Evolutionary conservation across 768 basidiomycete species (phyloP).

Genomic region (Leccinum boreale): DNA sequence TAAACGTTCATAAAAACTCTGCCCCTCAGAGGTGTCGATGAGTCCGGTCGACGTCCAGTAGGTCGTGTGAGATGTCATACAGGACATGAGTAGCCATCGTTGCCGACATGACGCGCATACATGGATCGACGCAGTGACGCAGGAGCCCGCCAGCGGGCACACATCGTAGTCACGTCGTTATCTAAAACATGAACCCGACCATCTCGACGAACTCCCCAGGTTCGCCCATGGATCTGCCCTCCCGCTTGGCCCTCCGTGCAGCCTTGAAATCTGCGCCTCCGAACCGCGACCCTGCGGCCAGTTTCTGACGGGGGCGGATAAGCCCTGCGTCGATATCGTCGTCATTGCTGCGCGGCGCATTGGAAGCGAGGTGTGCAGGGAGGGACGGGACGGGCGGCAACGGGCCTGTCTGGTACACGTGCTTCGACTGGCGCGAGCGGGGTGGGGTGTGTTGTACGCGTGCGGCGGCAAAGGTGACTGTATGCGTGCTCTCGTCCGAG

Average conservation of each 20-base stretch:
- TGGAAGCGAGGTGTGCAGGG: constrained; percentile 11
- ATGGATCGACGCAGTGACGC: background rate
- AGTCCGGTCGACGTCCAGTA: background rate
- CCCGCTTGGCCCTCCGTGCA: constrained; percentile 25
- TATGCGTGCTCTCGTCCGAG: constrained; percentile 27
- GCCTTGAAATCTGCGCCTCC: constrained; percentile 31
- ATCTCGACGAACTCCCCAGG: constrained; percentile 20
- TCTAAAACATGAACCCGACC: constrained; percentile 23
- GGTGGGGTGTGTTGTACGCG: constrained; percentile 15
- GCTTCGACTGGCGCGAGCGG: constrained; percentile 9
- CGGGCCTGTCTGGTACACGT: constrained; percentile 18
- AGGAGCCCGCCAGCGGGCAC: background rate
- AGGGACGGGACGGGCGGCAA: constrained; percentile 26
- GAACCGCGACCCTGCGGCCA: constrained; percentile 23
- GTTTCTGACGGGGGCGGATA: constrained; percentile 18
- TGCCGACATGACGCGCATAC: background rate
- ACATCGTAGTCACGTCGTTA: background rate
- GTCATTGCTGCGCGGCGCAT: background rate
- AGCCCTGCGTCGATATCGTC: constrained; percentile 16
- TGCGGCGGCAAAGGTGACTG: constrained; percentile 16
- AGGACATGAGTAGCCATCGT: background rate
- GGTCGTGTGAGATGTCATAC: background rate
- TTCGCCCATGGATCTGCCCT: constrained; percentile 8
- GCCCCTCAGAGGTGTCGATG: background rate
- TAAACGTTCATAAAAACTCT: background rate